phyloP scores from a whole-genome alignment of 176 grass and related monocot species.

The Panicum miliaceum region DNA sequence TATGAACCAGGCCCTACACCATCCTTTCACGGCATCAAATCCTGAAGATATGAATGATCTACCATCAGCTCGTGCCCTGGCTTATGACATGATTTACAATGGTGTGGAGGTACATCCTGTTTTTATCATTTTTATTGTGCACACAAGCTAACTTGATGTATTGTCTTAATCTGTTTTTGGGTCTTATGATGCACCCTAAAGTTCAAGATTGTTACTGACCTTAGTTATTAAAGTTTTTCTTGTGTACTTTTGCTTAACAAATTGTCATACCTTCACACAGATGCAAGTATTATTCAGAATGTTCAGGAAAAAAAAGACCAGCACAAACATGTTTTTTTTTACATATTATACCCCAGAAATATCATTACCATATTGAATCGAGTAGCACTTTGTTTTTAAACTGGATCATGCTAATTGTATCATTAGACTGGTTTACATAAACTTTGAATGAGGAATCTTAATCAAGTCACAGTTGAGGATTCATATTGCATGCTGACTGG shows the following conservation, averaged over 20 bases:
- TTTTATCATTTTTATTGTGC: slow-evolving; percentile 25
- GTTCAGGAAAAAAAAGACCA: not conserved
- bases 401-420: not conserved
- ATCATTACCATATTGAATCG: not conserved
- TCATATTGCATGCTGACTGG: not conserved
- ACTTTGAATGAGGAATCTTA: not conserved
- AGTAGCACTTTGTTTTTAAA: slow-evolving; percentile 7
- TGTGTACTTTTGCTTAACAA: not conserved
- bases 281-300: not conserved
- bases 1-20: slow-evolving; percentile 74
- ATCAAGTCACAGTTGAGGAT: not conserved
- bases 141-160: not conserved
- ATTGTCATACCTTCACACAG: not conserved
- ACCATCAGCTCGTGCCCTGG: slow-evolving; percentile 80
- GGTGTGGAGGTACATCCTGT: slow-evolving; percentile 74
- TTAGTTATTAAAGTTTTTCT: not conserved
- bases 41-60: slow-evolving; percentile 91
- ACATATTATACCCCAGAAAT: not conserved
- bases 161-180: not conserved
- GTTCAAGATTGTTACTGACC: not conserved
- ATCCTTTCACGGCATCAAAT: slow-evolving; percentile 98
- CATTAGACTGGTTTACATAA: not conserved
- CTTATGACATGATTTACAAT: slow-evolving; percentile 98
- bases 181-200: not conserved
- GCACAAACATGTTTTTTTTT: not conserved